Base-by-base conservation (phyloP, 1,284 basidiomycete species). In the Neotropicomus parvogracilis region DNA sequence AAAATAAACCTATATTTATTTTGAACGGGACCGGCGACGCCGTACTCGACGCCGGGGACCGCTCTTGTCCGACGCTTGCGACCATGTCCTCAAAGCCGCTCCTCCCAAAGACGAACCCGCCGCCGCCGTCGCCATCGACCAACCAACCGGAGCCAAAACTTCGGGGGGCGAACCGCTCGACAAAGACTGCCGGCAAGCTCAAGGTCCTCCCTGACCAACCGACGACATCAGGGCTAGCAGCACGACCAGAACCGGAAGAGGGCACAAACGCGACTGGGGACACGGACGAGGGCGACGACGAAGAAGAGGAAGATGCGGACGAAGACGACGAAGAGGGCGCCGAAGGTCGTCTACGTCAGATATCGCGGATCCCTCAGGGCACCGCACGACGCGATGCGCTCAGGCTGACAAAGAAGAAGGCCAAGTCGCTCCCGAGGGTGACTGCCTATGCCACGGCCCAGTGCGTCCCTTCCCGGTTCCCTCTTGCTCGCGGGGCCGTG, bases 401-500 rank as follows among this genome's bases (percentile, higher is more conserved):
- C 51, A 82, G 80, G 50, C 70, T 97, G 54, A 97, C 94, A 0
- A 95, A 95, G 70, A 91, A 89, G 68, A 95, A 95, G 62, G 93
- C 94, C 29, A 93, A 94, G 58, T 91, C 88, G 35, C 68, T 97
- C 27, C 93, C 95, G n/a, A 75, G 95, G 56, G 94, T 95, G 16
- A 97, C 94, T 4, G 94, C 94, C 3, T 97, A 97, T 70, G 91
- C 92, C 47, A 97, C 94, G 13, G 91, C 94, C 32, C 86, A 82
- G 90, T 94, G 67, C 58, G 79, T 69, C 5, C 21, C 11, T 12
- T 13, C 11, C 4, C 0, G 4, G 2, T 21, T 14, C 11, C 21
- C 14, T 17, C 21, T 14, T n/a, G 13, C 12, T 32, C 19, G 19
- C 27, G 2, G 6, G n/a, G 19, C 1, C 26, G 21, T 41, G 41